Evolutionary conservation across 2,329 filamentous ascomycete genomes (phyloP), one percentile per base, ranked within the genome.

Genomic region (Cadophora sp.): DNA sequence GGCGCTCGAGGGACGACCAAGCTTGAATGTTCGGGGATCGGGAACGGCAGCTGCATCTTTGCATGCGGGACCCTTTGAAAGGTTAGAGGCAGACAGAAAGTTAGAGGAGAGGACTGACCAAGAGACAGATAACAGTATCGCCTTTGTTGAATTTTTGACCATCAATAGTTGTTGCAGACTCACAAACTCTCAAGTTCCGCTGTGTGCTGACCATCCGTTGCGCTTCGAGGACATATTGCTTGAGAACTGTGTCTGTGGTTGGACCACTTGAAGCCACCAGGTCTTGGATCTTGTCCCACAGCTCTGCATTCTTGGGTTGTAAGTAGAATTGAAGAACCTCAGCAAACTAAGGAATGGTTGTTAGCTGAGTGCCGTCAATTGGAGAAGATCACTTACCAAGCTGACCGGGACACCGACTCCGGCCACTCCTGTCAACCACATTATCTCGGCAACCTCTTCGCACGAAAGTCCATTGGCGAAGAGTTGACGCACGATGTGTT

Each of bases 401-500:
- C 63, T 56, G 16, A 65, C 53, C 18, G 50, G 22, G 8, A 65
- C 63, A 14, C 22, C 55, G 22, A 53, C 47, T 16, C 63, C 63
- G 16, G 41, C 63, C 9, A 65, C 50, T 16, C 50, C 50, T 16
- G 27, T 62, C 41, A 56, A 62, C 59, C 59, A 58, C 22, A 45
- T 59, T 7, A 65, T 50, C 39, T 87, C 85, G 0, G 84, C 80
- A 0, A 90, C 78, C 62, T 94, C 89, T 24, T 87, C 82, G 2
- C 83, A 80, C 64, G 81, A 86, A 66, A 91, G 76, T 0, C 91
- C 91, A 18, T 82, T 80, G 74, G 90, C 89, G 24, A 88, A 79
- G 41, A 94, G 79, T 1, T 83, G 84, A 73, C 88, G 88, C 72
- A 92, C 83, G 76, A 92, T 82, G 45, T 87, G 83, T 27, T 83